A percentile compares a stretch with the other conserved stretches of the same genome.
phyloP scores from a whole-genome alignment of 176 grass and related monocot genomes.

The Secale cereale region DNA sequence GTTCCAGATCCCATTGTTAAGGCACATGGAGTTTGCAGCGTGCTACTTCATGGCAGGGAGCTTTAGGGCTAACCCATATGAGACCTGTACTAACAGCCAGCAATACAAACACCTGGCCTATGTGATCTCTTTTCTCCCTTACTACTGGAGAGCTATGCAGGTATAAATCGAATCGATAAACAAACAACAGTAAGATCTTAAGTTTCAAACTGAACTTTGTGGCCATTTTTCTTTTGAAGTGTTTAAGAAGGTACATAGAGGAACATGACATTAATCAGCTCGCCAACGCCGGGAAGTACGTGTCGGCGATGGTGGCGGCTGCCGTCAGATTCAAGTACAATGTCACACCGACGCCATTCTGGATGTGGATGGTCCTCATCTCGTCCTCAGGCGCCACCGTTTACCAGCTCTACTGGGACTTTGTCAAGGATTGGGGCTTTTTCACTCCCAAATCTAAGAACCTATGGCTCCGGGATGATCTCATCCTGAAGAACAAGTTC shows the following conservation, averaged over 20 bases:
- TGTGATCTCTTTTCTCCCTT: constrained; percentile 87
- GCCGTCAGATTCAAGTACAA: constrained; percentile 66
- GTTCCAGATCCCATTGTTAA: constrained; percentile 70
- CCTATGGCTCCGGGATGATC: constrained; percentile 62
- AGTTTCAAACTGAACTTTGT: background rate
- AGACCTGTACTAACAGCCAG: constrained; percentile 44
- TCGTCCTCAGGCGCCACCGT: constrained; percentile 62
- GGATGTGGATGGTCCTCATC: constrained; percentile 55
- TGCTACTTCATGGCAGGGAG: constrained; percentile 90
- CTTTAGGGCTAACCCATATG: constrained; percentile 49
- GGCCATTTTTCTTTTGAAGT: background rate
- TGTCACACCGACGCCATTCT: constrained; percentile 49
- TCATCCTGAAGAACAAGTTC: constrained; percentile 75
- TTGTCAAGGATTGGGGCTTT: constrained; percentile 88
- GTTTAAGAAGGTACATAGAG: constrained; percentile 82
- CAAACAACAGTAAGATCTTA: background rate
- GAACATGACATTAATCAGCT: constrained; percentile 79
- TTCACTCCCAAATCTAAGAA: constrained; percentile 59
- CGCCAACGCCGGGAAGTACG: constrained; percentile 81
- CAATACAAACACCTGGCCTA: constrained; percentile 70
- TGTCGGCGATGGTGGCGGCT: constrained; percentile 92
- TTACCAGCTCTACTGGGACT: constrained; percentile 99
- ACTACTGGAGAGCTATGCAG: constrained; percentile 99
- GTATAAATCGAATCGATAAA: constrained; percentile 24
- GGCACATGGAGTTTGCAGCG: constrained; percentile 76